A percentile compares a stretch with the other conserved stretches of the same genome.
These are phyloP conservation scores for Colletotrichum eremochloae DNA, from an alignment of 2,329 filamentous ascomycete genomes.

Conservation along the genomic window DNA sequence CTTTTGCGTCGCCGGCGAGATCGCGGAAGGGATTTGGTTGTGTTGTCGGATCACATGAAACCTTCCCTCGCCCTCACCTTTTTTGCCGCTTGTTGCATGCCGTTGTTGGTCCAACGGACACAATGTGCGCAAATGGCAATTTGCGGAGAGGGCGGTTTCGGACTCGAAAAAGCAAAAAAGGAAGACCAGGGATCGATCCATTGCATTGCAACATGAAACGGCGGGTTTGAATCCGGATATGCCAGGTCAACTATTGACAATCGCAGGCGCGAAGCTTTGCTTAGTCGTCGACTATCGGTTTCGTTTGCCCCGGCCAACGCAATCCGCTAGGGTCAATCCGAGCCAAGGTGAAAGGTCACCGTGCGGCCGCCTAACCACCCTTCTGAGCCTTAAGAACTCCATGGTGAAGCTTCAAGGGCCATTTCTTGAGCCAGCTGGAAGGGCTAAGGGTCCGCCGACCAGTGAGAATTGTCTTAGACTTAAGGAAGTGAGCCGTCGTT, in stretches of 20 bases:
- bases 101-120: slow-evolving; percentile 14
- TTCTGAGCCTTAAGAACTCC: background rate
- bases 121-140: background rate
- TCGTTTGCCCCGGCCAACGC: background rate
- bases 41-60: slow-evolving; percentile 33
- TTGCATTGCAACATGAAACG: background rate
- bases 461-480: background rate
- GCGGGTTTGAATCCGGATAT: background rate
- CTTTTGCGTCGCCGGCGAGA: slow-evolving; percentile 13
- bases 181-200: slow-evolving; percentile 4
- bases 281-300: no score
- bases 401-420: background rate
- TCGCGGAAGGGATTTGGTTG: slow-evolving; percentile 3
- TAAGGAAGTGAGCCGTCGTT: background rate
- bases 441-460: background rate
- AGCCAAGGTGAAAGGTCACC: background rate
- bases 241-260: background rate
- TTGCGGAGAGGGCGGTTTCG: background rate
- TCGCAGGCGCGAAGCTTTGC: background rate
- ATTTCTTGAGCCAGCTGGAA: background rate
- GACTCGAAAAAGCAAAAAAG: background rate
- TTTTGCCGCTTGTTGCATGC: background rate
- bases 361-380: background rate
- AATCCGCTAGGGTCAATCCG: background rate
- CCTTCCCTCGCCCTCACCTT: background rate